These are phyloP conservation scores for Akanthomyces uredinophilus DNA, from an alignment of 2,329 filamentous ascomycete genomes.

Conservation along the genomic window DNA sequence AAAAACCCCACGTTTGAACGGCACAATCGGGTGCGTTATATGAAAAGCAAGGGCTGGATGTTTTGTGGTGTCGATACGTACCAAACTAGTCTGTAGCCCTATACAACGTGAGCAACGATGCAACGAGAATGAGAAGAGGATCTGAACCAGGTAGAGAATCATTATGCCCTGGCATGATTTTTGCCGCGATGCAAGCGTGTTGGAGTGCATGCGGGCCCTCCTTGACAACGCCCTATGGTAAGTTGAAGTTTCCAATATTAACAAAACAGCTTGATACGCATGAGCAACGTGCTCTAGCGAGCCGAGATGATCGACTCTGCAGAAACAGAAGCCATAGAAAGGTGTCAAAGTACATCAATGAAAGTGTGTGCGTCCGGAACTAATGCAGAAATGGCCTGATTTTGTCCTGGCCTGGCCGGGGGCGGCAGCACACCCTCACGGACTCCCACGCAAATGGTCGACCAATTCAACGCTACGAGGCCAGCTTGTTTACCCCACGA, in stretches of 20 bases:
- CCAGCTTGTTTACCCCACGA: neutral
- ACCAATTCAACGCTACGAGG: neutral
- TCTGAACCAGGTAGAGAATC: neutral
- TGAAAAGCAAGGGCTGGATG: neutral
- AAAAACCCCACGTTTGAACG: neutral
- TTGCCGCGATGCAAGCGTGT: too few relatives aligned
- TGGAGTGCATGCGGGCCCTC: too few relatives aligned
- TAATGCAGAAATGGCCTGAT: constrained; percentile 2
- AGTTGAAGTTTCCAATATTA: too few relatives aligned
- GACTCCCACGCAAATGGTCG: neutral
- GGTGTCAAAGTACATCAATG: neutral
- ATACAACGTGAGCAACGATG: neutral
- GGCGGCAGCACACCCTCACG: neutral
- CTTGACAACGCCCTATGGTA: too few relatives aligned
- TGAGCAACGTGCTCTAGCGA: neutral
- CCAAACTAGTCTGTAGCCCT: too few relatives aligned
- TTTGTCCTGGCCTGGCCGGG: neutral
- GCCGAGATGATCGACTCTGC: neutral
- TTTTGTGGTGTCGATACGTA: too few relatives aligned
- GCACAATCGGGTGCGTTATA: neutral
- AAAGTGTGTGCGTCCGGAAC: neutral
- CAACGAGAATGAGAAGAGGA: neutral
- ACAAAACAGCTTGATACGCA: too few relatives aligned
- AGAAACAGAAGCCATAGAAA: neutral
- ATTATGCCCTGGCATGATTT: too few relatives aligned